phyloP scores from a whole-genome alignment of 306 rosid genomes.

The Notholithocarpus densiflorus region DNA sequence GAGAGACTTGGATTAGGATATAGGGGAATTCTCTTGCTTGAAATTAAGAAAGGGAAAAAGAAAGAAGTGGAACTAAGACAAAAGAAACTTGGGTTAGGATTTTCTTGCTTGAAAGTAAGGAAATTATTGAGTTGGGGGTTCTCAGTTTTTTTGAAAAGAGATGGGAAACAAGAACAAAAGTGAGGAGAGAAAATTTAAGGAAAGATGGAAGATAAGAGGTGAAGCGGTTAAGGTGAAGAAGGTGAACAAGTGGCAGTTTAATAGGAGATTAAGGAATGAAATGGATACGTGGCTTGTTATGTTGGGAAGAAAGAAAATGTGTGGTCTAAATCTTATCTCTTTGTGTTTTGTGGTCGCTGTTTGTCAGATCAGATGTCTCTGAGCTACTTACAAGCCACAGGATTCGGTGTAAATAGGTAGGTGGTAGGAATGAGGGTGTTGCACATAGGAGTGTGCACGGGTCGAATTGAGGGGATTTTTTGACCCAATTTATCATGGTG shows the following conservation, averaged over 20 bases:
- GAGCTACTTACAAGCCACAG: slow-evolving; percentile 2
- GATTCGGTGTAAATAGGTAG: neutral
- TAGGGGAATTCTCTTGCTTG: too few relatives aligned
- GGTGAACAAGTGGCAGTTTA: slow-evolving; percentile 27
- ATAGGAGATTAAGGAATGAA: neutral
- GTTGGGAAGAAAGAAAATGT: neutral
- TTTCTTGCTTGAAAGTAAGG: neutral
- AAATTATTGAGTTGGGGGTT: too few relatives aligned
- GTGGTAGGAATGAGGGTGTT: too few relatives aligned
- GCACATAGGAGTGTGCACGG: too few relatives aligned
- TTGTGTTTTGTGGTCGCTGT: neutral
- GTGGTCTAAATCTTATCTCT: slow-evolving; percentile 3
- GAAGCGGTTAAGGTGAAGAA: slow-evolving; percentile 19
- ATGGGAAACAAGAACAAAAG: too few relatives aligned
- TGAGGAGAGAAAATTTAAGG: neutral
- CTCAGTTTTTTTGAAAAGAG: too few relatives aligned
- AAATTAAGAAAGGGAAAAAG: too few relatives aligned
- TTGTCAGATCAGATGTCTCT: neutral
- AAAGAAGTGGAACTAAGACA: too few relatives aligned
- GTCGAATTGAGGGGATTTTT: too few relatives aligned
- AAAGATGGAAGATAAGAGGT: neutral
- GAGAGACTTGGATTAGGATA: neutral
- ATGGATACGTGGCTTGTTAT: slow-evolving; percentile 16
- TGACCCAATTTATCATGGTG: too few relatives aligned
- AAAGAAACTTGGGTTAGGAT: neutral